These are phyloP conservation scores for Saraca asoca DNA, from an alignment of 331 rosid species.

Conservation along the genomic window DNA sequence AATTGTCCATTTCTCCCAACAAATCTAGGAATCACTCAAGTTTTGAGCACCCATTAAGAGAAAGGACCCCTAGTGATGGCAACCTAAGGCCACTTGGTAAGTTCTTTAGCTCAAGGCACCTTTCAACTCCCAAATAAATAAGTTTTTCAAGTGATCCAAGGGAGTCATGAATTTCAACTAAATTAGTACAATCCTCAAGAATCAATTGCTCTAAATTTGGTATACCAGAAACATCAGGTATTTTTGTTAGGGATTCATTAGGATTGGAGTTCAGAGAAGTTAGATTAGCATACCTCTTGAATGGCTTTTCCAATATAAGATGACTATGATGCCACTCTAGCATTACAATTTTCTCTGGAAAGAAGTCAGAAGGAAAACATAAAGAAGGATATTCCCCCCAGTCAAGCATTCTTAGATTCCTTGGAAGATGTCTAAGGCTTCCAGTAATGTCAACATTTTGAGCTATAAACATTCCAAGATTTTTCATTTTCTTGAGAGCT, in stretches of 20 bases:
- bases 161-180: background rate
- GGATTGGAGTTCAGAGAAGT: background rate
- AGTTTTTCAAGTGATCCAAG: slow-evolving; percentile 11
- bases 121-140: background rate
- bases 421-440: slow-evolving; percentile 23
- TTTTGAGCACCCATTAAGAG: background rate
- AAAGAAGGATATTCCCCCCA: slow-evolving; percentile 19
- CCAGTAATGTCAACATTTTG: background rate
- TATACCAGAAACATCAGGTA: slow-evolving; percentile 3
- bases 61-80: slow-evolving; percentile 20
- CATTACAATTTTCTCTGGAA: background rate
- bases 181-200: background rate
- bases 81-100: slow-evolving; percentile 26
- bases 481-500: slow-evolving; percentile 28
- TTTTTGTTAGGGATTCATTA: background rate
- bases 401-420: slow-evolving; percentile 20
- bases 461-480: slow-evolving; percentile 15
- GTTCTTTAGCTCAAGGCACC: slow-evolving; percentile 8
- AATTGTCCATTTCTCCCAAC: background rate
- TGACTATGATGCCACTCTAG: background rate
- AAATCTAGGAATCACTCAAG: background rate
- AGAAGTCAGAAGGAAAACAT: slow-evolving; percentile 5
- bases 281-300: background rate
- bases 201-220: slow-evolving; percentile 12
- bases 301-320: background rate